These are phyloP conservation scores for Debaryomyces sp. DNA, from an alignment of 1,139 yeast species.

Conservation along the genomic window DNA sequence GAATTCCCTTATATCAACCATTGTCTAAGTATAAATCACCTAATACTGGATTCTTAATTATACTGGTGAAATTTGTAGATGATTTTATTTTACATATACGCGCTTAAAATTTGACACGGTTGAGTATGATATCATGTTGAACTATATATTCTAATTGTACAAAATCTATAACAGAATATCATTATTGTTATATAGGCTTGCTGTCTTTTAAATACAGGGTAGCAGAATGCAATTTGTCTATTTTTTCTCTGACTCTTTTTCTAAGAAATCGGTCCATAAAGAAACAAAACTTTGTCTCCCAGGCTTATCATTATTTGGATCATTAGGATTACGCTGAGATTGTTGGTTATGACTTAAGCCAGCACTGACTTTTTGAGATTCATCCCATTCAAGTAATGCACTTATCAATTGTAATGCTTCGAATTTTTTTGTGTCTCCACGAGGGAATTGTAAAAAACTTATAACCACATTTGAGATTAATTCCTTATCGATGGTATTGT, in stretches of 20 bases:
- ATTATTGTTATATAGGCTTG: neutral
- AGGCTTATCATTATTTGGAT: slow-evolving; percentile 25
- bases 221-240: slow-evolving; percentile 21
- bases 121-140: neutral
- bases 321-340: slow-evolving; percentile 22
- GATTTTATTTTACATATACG: neutral
- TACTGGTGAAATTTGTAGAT: neutral
- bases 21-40: slow-evolving; percentile 12
- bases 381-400: slow-evolving; percentile 87
- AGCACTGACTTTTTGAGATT: slow-evolving; percentile 76
- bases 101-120: neutral
- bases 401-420: slow-evolving; percentile 87
- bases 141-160: neutral
- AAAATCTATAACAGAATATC: neutral
- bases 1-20: slow-evolving; percentile 46
- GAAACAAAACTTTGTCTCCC: slow-evolving; percentile 76
- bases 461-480: slow-evolving; percentile 82
- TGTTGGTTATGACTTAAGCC: slow-evolving; percentile 61
- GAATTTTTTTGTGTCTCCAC: slow-evolving; percentile 95
- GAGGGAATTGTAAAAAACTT: slow-evolving; percentile 82
- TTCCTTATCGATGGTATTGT: slow-evolving; percentile 81
- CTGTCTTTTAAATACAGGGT: neutral
- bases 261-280: slow-evolving; percentile 87
- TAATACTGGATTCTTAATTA: neutral
- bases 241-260: slow-evolving; percentile 57